Base-by-base conservation (phyloP, 2,329 filamentous ascomycete genomes). In the Trichoderma endophyticum region DNA sequence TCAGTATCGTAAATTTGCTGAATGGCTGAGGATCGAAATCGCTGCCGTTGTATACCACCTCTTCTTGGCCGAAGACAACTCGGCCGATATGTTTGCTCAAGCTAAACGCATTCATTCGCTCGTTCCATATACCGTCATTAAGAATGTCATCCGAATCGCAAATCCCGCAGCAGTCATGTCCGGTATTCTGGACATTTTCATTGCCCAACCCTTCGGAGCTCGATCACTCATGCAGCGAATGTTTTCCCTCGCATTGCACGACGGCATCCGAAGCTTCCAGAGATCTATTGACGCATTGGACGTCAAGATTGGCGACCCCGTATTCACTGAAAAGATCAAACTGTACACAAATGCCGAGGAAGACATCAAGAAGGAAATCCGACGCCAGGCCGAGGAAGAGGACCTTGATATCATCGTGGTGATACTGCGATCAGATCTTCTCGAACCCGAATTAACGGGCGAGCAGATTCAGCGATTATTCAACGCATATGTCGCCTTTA, bases 151-250 rank as follows among this genome's bases (percentile, higher is more conserved):
- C 78, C 91, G 95, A 71, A 94, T 98, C 76, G 94, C 96, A 26
- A 99, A 99, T 77, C 96, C 96, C 3, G 95, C 95, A 1, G 94
- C 94, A 6, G 96, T 99, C 75, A 98, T 99, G 95, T 93, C 92
- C n/a, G 92, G 92, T 24, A 91, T 98, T 59, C 87, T 99, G 26
- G 96, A 99, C 80, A 88, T 99, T 60, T 99, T 99, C 84, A 87
- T 98, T 72, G 95, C 96, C 8, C 96, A 98, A 77, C 96, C 96
- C 0, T 97, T 98, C 73, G 95, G 95, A 24, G 88, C 95, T 1
- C 90, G 94, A 67, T 98, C 95, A 12, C 85, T 99, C 12, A 89
- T 99, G 82, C 96, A 99, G 82, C 90, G 95, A 26, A 98, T 99
- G 73, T 98, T 99, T 79, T 93, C 93, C 0, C 88, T 97, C 80